Base-by-base conservation (phyloP, 2,329 filamentous ascomycete species). In the Alternaria metachromatica region DNA sequence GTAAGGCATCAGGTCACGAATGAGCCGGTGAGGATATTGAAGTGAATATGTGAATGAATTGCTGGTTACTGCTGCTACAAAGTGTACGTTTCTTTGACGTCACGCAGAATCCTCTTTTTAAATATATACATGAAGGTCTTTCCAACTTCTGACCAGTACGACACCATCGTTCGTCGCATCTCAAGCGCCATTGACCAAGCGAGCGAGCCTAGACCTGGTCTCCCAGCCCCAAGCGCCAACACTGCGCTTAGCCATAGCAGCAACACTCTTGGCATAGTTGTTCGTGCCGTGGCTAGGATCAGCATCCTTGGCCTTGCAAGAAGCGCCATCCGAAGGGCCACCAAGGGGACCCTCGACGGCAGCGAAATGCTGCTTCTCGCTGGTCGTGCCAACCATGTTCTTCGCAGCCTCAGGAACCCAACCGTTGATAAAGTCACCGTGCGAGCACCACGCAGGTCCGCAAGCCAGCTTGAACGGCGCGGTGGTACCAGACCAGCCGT, bases 361-460 rank as follows among this genome's bases (percentile, higher is more conserved):
- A 8, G 62, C 64, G 45, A 80, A 84, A n/a, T 80, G 63, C 60
- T 66, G 66, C 70, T 82, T 81, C 55, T 72, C 68, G 30, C 59
- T 67, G 0, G 76, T 80, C 1, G 81, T 76, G 28, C 69, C 73
- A 12, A 84, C 65, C 82, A 84, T 83, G 59, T 82, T 82, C 59
- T 71, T 46, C 0, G 81, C 82, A 0, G 77, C 79, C 58, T 84
- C 81, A 13, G 71, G 69, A 2, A 80, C 74, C 83, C 83, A 85
- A 2, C 76, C 83, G 43, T 84, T 84, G 71, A 85, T 83, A 55
- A 85, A 84, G 66, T 85, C 83, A 4, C 83, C 82, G 66, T 85
- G 83, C 4, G 74, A 76, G 76, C 80, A 82, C 68, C 76, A 84
- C 0, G 80, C 78, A n/a, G 71, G 50, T 6, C 76, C 76, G 60